Evolutionary conservation across 2,329 filamentous ascomycete genomes (phyloP).

Genomic region (Trichoderma sp.): DNA sequence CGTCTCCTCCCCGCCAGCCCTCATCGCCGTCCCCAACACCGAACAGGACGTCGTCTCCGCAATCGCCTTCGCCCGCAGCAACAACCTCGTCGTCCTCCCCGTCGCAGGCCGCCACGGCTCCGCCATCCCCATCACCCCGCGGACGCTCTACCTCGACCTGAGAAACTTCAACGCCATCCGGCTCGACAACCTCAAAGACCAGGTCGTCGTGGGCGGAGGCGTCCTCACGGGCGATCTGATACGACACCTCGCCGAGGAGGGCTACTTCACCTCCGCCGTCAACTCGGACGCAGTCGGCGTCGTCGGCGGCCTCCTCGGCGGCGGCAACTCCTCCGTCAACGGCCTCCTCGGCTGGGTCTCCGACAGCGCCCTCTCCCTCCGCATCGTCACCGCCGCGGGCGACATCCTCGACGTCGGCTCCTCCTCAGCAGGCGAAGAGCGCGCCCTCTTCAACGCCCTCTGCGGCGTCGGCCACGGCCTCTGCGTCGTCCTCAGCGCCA

Average conservation of each 20-base stretch:
- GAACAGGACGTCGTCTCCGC: constrained; percentile 38
- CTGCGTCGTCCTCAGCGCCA: constrained; percentile 39
- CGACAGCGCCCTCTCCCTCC: constrained; percentile 38
- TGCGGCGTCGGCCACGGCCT: constrained; percentile 43
- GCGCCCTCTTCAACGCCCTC: constrained; percentile 38
- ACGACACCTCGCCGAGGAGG: constrained; percentile 31
- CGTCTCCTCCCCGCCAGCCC: constrained; percentile 33
- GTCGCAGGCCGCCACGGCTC: constrained; percentile 39
- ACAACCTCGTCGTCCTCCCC: constrained; percentile 37
- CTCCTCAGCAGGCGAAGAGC: constrained; percentile 33
- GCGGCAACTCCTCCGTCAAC: constrained; percentile 35
- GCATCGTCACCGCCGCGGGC: constrained; percentile 35
- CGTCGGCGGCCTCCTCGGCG: constrained; percentile 37
- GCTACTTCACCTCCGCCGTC: constrained; percentile 39
- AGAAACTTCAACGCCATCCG: constrained; percentile 37
- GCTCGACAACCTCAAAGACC: constrained; percentile 34
- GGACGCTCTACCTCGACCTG: constrained; percentile 42
- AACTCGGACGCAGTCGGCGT: constrained; percentile 38
- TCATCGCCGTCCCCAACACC: constrained; percentile 36
- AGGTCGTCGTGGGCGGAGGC: constrained; percentile 40
- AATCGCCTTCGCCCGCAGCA: constrained; percentile 35
- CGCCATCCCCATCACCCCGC: constrained; percentile 37
- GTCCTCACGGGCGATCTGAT: constrained; percentile 36
- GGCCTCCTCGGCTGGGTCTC: constrained; percentile 41
- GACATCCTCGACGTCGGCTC: constrained; percentile 29